Conservation (phyloP, 257 asterid genomes). For the Misopates orontium region DNA sequence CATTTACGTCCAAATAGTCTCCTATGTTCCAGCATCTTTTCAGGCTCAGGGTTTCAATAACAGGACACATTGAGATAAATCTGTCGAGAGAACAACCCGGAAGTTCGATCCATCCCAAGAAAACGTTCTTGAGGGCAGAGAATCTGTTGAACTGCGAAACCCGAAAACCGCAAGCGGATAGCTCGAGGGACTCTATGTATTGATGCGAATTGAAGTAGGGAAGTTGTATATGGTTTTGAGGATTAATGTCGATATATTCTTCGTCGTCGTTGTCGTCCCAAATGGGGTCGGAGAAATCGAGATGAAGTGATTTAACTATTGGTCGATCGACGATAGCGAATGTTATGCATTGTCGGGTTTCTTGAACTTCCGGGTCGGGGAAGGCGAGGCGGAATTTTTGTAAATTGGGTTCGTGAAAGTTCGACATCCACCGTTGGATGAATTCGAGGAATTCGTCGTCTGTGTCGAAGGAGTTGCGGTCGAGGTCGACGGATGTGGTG, state of each 20-base stretch:
- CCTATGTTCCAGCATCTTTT: constrained; percentile 23
- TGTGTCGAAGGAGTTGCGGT: constrained; percentile 23
- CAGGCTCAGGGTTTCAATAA: constrained; percentile 21
- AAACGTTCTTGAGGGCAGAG: constrained; percentile 14
- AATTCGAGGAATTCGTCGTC: constrained; percentile 11
- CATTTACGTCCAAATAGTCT: not conserved
- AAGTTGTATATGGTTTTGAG: not conserved
- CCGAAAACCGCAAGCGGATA: constrained; percentile 22
- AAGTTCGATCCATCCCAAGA: constrained; percentile 32
- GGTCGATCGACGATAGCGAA: not conserved
- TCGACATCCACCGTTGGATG: constrained; percentile 27
- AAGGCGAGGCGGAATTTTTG: constrained; percentile 8
- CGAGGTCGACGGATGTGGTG: constrained; percentile 28
- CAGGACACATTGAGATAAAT: constrained; percentile 20
- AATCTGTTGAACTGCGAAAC: not conserved
- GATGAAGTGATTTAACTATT: constrained; percentile 4
- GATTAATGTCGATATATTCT: not conserved
- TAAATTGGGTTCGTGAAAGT: not conserved
- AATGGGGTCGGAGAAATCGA: constrained; percentile 31
- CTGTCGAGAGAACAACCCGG: not conserved
- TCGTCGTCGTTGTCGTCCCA: constrained; percentile 20
- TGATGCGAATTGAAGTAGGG: not conserved
- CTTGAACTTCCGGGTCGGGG: constrained; percentile 3
- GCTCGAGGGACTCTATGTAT: constrained; percentile 22
- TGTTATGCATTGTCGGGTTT: constrained; percentile 1